Evolutionary conservation across 1,284 basidiomycete genomes (phyloP).

Genomic region (Athelia sp.): DNA sequence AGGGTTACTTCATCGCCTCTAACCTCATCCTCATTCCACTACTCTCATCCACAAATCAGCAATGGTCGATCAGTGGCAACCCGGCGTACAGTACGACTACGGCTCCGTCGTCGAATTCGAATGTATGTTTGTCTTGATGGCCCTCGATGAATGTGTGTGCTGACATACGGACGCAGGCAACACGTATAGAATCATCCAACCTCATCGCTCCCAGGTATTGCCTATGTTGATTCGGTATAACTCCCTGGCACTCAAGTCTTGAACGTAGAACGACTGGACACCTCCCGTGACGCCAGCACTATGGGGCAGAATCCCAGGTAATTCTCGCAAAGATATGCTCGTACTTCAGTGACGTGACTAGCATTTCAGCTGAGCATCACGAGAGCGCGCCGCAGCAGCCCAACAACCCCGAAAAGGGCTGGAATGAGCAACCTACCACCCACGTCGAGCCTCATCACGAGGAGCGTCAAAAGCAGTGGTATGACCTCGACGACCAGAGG

Average conservation of each 20-base stretch:
- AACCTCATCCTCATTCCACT: not conserved
- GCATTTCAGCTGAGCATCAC: not conserved
- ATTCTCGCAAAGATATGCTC: no score
- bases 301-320: constrained; percentile 44
- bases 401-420: constrained; percentile 13
- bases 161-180: constrained; percentile 31
- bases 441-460: constrained; percentile 35
- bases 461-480: constrained; percentile 54
- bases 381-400: constrained; percentile 15
- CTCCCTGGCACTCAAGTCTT: constrained; percentile 1
- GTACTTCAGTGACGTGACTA: no score
- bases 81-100: constrained; percentile 53
- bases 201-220: constrained; percentile 61
- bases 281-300: constrained; percentile 58
- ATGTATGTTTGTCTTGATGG: constrained; percentile 28
- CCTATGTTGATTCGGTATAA: not conserved
- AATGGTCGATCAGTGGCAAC: constrained; percentile 55
- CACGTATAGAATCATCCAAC: constrained; percentile 65
- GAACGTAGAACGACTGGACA: constrained; percentile 55
- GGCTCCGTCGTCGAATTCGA: constrained; percentile 56
- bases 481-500: constrained; percentile 43
- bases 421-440: constrained; percentile 11
- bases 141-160: not conserved
- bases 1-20: not conserved
- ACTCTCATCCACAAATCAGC: not conserved